These are phyloP conservation scores for Puccinia coronata DNA, from an alignment of 1,284 basidiomycete genomes.

Conservation along the genomic window DNA sequence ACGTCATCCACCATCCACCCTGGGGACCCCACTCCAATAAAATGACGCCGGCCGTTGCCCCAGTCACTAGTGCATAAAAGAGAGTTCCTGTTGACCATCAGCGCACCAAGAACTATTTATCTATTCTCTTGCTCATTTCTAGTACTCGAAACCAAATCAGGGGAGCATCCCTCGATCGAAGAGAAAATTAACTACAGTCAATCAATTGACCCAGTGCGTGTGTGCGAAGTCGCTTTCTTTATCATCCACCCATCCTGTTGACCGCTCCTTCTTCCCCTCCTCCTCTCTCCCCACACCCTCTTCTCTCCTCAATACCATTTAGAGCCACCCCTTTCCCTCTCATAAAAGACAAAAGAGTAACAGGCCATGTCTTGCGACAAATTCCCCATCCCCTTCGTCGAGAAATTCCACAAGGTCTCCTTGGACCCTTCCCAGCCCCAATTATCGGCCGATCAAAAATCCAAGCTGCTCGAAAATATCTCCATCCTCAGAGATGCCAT, in stretches of 20 bases:
- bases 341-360: too few species aligned
- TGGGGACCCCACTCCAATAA: background rate
- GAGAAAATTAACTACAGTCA: background rate
- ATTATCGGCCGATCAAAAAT: conserved; percentile 50
- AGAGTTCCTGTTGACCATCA: background rate
- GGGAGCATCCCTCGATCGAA: background rate
- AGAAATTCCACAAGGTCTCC: conserved; percentile 47
- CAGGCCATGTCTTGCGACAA: conserved; percentile 30
- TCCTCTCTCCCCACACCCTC: background rate
- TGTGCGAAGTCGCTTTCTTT: background rate
- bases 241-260: background rate
- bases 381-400: conserved; percentile 48
- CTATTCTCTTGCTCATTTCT: too few species aligned
- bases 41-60: background rate
- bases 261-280: background rate
- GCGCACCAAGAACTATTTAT: background rate
- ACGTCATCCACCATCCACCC: background rate
- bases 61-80: background rate
- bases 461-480: conserved; percentile 65
- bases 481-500: conserved; percentile 77
- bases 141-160: too few species aligned
- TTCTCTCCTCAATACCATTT: background rate
- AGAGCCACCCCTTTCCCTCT: too few species aligned
- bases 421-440: conserved; percentile 47
- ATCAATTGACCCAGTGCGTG: background rate